These are phyloP conservation scores for Shiraia bambusicola DNA, from an alignment of 2,329 filamentous ascomycete species.

Conservation along the genomic window DNA sequence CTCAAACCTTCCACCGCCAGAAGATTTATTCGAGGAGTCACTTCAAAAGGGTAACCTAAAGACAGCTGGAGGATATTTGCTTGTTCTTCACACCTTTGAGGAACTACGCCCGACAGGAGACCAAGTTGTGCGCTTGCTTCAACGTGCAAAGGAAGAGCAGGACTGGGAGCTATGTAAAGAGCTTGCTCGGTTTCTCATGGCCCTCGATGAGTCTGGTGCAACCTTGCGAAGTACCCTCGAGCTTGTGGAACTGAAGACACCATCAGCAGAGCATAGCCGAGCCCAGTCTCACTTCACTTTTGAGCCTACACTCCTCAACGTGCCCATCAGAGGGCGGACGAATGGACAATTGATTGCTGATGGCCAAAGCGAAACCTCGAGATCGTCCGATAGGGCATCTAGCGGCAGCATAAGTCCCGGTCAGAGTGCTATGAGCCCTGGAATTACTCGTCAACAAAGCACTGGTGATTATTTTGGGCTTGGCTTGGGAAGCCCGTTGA, in stretches of 20 bases:
- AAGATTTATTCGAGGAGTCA: slow-evolving; percentile 91
- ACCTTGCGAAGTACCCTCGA: slow-evolving; percentile 73
- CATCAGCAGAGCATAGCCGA: slow-evolving; percentile 24
- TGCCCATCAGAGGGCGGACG: slow-evolving; percentile 26
- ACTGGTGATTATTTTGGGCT: slow-evolving; percentile 27
- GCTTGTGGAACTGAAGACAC: slow-evolving; percentile 43
- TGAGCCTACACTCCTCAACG: slow-evolving; percentile 29
- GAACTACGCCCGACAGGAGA: slow-evolving; percentile 64
- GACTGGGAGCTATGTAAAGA: slow-evolving; percentile 98
- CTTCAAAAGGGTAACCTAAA: slow-evolving; percentile 82
- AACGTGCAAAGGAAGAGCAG: slow-evolving; percentile 75
- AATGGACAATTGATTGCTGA: slow-evolving; percentile 15
- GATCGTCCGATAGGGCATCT: slow-evolving; percentile 6
- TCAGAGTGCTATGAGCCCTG: slow-evolving; percentile 13
- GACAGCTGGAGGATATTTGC: slow-evolving; percentile 93
- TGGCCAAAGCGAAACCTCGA: slow-evolving; percentile 5
- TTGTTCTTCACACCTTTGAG: slow-evolving; percentile 82
- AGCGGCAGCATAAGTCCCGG: slow-evolving; percentile 21
- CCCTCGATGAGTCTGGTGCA: slow-evolving; percentile 82
- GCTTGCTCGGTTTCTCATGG: slow-evolving; percentile 89
- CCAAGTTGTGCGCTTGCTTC: slow-evolving; percentile 78
- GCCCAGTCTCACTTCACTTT: slow-evolving; percentile 37
- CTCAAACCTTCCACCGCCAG: slow-evolving; percentile 82
- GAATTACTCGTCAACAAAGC: slow-evolving; percentile 10
- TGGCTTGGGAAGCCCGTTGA: slow-evolving; percentile 9